phyloP scores from a whole-genome alignment of 2,329 filamentous ascomycete species.

The Helicocarpus griseus region DNA sequence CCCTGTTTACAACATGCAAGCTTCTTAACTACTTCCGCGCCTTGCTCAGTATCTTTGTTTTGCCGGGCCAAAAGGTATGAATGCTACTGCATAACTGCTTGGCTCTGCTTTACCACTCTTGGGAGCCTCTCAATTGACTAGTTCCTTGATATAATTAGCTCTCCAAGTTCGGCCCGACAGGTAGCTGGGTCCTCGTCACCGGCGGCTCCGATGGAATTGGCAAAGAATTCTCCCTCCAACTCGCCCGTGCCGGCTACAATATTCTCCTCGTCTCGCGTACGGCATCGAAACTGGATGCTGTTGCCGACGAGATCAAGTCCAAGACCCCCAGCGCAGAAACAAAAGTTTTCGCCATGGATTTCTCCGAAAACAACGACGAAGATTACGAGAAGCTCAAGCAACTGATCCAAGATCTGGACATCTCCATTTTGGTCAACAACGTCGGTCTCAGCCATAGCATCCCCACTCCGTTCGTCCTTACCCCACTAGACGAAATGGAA shows the following conservation, averaged over 20 bases:
- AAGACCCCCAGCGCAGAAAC: constrained; percentile 57
- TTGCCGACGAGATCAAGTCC: constrained; percentile 64
- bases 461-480: constrained; percentile 78
- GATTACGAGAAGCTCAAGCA: constrained; percentile 69
- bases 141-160: constrained; percentile 48
- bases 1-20: constrained; percentile 48
- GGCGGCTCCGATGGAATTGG: constrained; percentile 94
- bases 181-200: constrained; percentile 89
- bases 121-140: neutral
- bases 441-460: constrained; percentile 92
- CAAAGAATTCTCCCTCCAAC: constrained; percentile 87
- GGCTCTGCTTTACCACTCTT: neutral
- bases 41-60: constrained; percentile 58
- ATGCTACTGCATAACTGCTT: constrained; percentile 7
- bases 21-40: constrained; percentile 51
- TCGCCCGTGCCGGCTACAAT: constrained; percentile 88
- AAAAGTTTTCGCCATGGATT: constrained; percentile 86
- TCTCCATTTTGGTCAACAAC: constrained; percentile 90
- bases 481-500: constrained; percentile 66
- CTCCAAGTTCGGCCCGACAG: constrained; percentile 78
- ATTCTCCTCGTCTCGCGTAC: constrained; percentile 91
- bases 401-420: constrained; percentile 62
- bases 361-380: constrained; percentile 62
- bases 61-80: constrained; percentile 44
- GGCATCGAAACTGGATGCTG: constrained; percentile 72